phyloP scores from a whole-genome alignment of 306 rosid genomes.

The Prunus kanzakura region DNA sequence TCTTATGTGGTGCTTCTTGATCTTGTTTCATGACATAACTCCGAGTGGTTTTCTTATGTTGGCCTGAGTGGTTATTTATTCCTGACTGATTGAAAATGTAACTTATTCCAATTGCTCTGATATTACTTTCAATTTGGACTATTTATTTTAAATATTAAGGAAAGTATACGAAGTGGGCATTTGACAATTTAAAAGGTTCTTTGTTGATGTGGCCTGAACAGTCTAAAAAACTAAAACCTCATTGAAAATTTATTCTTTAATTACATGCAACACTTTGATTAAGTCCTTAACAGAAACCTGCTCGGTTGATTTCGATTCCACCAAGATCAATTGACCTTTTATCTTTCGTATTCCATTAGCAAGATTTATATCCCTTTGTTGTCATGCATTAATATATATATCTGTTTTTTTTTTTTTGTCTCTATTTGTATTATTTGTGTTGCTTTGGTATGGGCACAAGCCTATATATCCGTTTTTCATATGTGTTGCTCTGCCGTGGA shows the following conservation, averaged over 20 bases:
- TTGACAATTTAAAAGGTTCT: background rate
- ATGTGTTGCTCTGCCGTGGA: too few species aligned
- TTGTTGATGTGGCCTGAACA: slow-evolving; percentile 3
- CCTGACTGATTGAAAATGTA: slow-evolving; percentile 7
- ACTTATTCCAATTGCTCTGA: background rate
- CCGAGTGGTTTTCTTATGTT: background rate
- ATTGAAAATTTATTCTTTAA: background rate
- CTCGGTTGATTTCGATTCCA: too few species aligned
- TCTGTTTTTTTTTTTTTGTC: too few species aligned
- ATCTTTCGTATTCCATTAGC: too few species aligned
- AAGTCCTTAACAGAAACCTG: too few species aligned
- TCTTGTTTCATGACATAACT: background rate
- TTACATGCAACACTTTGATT: background rate
- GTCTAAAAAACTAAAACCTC: background rate
- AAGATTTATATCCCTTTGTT: too few species aligned
- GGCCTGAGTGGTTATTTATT: background rate
- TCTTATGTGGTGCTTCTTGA: too few species aligned
- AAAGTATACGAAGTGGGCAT: background rate
- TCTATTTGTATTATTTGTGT: too few species aligned
- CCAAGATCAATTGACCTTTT: too few species aligned
- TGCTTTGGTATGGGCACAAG: too few species aligned
- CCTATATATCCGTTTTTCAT: too few species aligned
- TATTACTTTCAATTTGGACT: background rate
- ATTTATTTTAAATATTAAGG: background rate
- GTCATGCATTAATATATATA: too few species aligned